Evolutionary conservation across 805 yeast genomes (phyloP).

Genomic region (Saccharomyces kudriavzevii): DNA sequence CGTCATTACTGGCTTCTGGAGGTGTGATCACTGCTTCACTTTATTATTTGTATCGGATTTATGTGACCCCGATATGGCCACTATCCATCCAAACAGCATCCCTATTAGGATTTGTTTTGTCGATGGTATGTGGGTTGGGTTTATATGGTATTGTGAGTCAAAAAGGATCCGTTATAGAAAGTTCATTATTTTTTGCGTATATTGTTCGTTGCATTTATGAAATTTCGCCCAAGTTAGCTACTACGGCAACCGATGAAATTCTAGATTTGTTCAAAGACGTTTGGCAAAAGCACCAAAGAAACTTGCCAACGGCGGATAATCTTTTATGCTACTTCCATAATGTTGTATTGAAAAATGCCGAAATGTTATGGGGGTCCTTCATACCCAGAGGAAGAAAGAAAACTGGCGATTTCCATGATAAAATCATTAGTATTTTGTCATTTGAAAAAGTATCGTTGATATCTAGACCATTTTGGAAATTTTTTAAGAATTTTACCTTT

Average conservation of each 20-base stretch:
- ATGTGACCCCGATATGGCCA: slow-evolving; percentile 64
- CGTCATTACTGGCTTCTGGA: slow-evolving; percentile 64
- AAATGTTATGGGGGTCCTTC: slow-evolving; percentile 23
- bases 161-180: slow-evolving; percentile 84
- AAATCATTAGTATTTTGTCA: background rate
- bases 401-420: slow-evolving; percentile 1
- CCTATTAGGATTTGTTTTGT: slow-evolving; percentile 74
- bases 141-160: slow-evolving; percentile 76
- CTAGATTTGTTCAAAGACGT: slow-evolving; percentile 33
- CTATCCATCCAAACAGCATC: slow-evolving; percentile 71
- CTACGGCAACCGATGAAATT: slow-evolving; percentile 40
- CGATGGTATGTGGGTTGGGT: slow-evolving; percentile 66
- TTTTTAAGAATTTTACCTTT: slow-evolving; percentile 23
- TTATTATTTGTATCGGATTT: slow-evolving; percentile 75
- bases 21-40: slow-evolving; percentile 66
- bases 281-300: slow-evolving; percentile 30
- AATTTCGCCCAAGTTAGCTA: slow-evolving; percentile 80
- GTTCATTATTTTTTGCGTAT: slow-evolving; percentile 78
- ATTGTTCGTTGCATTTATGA: slow-evolving; percentile 89
- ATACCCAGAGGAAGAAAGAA: slow-evolving; percentile 11
- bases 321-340: slow-evolving; percentile 24
- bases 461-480: slow-evolving; percentile 24
- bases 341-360: slow-evolving; percentile 21
- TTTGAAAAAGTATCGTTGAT: slow-evolving; percentile 8
- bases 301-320: slow-evolving; percentile 29